These are phyloP conservation scores for Aspergillus bombycis DNA, from an alignment of 2,329 filamentous ascomycete genomes.

Conservation along the genomic window DNA sequence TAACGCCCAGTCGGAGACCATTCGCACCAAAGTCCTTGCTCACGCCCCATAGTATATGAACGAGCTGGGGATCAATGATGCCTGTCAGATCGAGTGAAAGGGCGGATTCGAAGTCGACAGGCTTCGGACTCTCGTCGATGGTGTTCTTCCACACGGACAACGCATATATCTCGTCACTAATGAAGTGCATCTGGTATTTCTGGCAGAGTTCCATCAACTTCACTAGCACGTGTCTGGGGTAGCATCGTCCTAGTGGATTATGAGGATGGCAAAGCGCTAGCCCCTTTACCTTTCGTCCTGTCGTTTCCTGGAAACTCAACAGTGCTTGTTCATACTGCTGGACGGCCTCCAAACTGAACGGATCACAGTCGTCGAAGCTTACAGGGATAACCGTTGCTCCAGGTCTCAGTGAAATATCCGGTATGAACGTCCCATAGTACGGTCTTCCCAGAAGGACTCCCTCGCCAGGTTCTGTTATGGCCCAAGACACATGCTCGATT, in stretches of 20 bases:
- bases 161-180: slow-evolving; percentile 64
- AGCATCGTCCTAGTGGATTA: slow-evolving; percentile 57
- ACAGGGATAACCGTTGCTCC: slow-evolving; percentile 49
- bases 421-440: slow-evolving; percentile 53
- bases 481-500: slow-evolving; percentile 40
- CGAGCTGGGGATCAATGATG: slow-evolving; percentile 52
- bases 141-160: slow-evolving; percentile 51
- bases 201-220: slow-evolving; percentile 51
- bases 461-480: slow-evolving; percentile 37
- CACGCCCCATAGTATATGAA: slow-evolving; percentile 56
- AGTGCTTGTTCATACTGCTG: slow-evolving; percentile 50
- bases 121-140: slow-evolving; percentile 22
- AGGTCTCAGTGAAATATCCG: slow-evolving; percentile 50
- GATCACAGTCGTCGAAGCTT: slow-evolving; percentile 49
- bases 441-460: slow-evolving; percentile 40
- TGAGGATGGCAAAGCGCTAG: slow-evolving; percentile 58
- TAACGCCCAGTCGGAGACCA: slow-evolving; percentile 55
- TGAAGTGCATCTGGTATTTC: slow-evolving; percentile 55
- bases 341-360: slow-evolving; percentile 46
- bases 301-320: slow-evolving; percentile 36
- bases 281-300: slow-evolving; percentile 48
- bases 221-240: slow-evolving; percentile 35
- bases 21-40: slow-evolving; percentile 61
- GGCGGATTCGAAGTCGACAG: slow-evolving; percentile 47
- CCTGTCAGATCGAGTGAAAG: slow-evolving; percentile 48